A percentile compares a stretch with the other conserved stretches of the same genome.
These are phyloP conservation scores for Fusarium sp. DNA, from an alignment of 2,329 filamentous ascomycete species.

Conservation along the genomic window DNA sequence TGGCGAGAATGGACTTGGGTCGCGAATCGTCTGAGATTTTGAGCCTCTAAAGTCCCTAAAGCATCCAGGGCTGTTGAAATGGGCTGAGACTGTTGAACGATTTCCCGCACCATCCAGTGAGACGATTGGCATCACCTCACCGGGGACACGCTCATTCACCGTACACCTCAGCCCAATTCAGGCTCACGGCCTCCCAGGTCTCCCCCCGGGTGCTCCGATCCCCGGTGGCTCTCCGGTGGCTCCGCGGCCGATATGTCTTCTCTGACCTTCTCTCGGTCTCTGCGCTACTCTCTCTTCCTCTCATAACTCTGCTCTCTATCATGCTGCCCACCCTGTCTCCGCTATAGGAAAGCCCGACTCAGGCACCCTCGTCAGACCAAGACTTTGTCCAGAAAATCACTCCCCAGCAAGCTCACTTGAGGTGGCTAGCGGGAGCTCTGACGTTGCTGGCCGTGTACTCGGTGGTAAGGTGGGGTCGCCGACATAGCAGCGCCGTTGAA, in stretches of 20 bases:
- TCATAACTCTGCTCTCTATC: constrained; percentile 33
- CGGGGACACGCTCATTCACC: constrained; percentile 36
- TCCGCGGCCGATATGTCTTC: constrained; percentile 43
- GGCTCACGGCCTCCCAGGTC: constrained; percentile 12
- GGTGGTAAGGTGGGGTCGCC: constrained; percentile 48
- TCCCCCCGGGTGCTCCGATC: constrained; percentile 30
- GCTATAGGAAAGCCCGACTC: constrained; percentile 36
- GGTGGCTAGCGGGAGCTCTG: constrained; percentile 46
- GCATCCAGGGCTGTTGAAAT: constrained; percentile 28
- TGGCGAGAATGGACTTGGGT: constrained; percentile 35
- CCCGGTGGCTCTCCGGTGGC: constrained; percentile 45
- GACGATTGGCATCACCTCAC: constrained; percentile 32
- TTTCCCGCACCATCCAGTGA: constrained; percentile 38
- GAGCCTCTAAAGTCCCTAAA: constrained; percentile 18
- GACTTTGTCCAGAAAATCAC: constrained; percentile 39
- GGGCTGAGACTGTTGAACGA: constrained; percentile 43
- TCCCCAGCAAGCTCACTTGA: constrained; percentile 45
- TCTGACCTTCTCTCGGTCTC: constrained; percentile 41
- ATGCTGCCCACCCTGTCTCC: constrained; percentile 37
- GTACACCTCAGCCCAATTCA: constrained; percentile 46
- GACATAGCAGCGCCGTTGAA: constrained; percentile 33
- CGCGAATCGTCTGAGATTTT: constrained; percentile 30
- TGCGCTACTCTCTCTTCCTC: constrained; percentile 43
- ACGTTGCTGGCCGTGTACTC: constrained; percentile 43
- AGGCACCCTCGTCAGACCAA: constrained; percentile 38